Conservation (phyloP, 148 eudicot genomes). For the Diospyros lotus region DNA sequence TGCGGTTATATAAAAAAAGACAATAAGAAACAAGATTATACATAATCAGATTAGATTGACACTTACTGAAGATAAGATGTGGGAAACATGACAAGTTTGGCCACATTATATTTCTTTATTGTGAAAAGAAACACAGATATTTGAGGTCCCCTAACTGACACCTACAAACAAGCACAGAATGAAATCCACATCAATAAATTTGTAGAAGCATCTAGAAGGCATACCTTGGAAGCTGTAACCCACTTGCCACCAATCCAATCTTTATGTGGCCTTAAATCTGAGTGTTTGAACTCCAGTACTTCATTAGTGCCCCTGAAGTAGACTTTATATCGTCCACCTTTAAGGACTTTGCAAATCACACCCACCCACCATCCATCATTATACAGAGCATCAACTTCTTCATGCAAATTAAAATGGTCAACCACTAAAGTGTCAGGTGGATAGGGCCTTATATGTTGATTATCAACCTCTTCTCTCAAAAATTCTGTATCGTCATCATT, state of each 20-base stretch:
- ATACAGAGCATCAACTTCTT: slow-evolving; percentile 79
- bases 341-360: slow-evolving; percentile 50
- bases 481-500: slow-evolving; percentile 60
- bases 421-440: slow-evolving; percentile 46
- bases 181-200: not conserved
- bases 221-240: slow-evolving; percentile 63
- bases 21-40: too few relatives aligned
- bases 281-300: slow-evolving; percentile 51
- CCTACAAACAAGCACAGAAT: not conserved
- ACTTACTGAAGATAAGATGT: too few relatives aligned
- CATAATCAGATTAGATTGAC: too few relatives aligned
- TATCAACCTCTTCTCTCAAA: slow-evolving; percentile 65
- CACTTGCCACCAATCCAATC: slow-evolving; percentile 87
- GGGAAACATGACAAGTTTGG: too few relatives aligned
- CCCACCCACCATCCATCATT: slow-evolving; percentile 99
- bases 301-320: slow-evolving; percentile 56
- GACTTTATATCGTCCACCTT: slow-evolving; percentile 45
- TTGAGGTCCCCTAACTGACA: not conserved
- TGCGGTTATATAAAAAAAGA: too few relatives aligned
- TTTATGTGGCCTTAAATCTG: slow-evolving; percentile 67
- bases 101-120: not conserved
- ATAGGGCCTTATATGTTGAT: slow-evolving; percentile 57
- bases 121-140: not conserved
- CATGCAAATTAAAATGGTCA: slow-evolving; percentile 42
- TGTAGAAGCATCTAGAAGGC: not conserved